phyloP scores from a whole-genome alignment of 2,329 filamentous ascomycete species.

The Teratosphaeria nubilosa region DNA sequence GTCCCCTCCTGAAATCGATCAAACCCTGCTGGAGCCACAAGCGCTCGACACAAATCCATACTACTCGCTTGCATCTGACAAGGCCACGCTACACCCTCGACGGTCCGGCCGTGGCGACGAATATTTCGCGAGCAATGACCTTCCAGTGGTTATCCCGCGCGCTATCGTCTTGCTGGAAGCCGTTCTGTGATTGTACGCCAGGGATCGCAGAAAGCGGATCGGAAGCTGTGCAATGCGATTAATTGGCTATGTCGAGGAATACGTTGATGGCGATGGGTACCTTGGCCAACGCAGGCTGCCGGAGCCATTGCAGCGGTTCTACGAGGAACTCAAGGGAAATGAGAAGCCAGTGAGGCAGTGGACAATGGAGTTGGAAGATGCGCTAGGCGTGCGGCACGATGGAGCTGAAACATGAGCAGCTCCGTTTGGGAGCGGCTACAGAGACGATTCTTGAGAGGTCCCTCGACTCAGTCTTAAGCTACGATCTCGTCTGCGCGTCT shows the following conservation, averaged over 20 bases:
- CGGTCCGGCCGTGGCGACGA: neutral
- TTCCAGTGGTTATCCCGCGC: neutral
- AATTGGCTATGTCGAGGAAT: neutral
- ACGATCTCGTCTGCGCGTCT: no score
- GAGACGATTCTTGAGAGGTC: no score
- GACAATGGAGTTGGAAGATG: neutral
- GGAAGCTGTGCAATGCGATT: neutral
- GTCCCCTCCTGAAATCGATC: neutral
- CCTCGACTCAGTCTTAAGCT: no score
- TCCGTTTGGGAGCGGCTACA: no score
- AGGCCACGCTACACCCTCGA: neutral
- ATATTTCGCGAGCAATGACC: neutral
- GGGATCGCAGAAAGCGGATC: neutral
- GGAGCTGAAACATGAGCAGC: neutral
- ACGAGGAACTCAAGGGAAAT: neutral
- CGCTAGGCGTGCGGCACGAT: neutral
- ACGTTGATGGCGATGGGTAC: neutral
- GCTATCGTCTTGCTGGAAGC: neutral
- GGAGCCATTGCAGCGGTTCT: neutral
- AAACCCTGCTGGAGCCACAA: neutral
- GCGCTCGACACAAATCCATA: neutral
- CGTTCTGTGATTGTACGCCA: neutral
- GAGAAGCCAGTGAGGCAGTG: neutral
- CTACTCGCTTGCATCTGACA: neutral
- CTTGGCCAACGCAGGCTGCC: neutral